phyloP scores from a whole-genome alignment of 2,329 filamentous ascomycete species.

The Diaporthe helianthi region DNA sequence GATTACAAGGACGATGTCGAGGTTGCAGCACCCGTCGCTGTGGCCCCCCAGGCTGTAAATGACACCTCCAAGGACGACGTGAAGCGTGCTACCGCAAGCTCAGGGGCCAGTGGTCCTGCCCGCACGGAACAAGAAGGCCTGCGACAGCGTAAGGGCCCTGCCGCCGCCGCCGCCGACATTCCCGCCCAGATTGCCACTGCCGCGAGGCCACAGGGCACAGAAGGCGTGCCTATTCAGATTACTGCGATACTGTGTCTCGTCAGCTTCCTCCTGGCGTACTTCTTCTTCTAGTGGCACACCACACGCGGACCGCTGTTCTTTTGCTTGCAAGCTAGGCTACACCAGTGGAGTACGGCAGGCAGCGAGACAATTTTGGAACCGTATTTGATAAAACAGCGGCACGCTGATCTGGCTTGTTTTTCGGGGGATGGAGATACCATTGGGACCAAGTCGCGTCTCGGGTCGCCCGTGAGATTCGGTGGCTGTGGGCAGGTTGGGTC shows the following conservation, averaged over 20 bases:
- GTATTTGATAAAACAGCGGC: neutral
- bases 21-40: constrained; percentile 36
- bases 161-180: constrained; percentile 42
- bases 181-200: constrained; percentile 55
- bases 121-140: constrained; percentile 76
- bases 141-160: constrained; percentile 75
- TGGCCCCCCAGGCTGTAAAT: constrained; percentile 34
- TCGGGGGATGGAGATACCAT: constrained; percentile 26
- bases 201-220: constrained; percentile 59
- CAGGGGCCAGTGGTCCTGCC: constrained; percentile 74
- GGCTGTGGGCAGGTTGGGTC: neutral
- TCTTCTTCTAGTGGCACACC: constrained; percentile 77
- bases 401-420: constrained; percentile 1
- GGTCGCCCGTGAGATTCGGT: neutral
- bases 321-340: neutral
- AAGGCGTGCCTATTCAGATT: constrained; percentile 87
- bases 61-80: constrained; percentile 41
- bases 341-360: neutral
- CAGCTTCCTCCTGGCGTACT: constrained; percentile 92
- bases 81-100: constrained; percentile 57
- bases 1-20: constrained; percentile 37
- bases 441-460: constrained; percentile 4
- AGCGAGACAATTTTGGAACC: neutral
- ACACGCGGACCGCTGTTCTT: neutral
- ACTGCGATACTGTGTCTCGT: constrained; percentile 84